phyloP scores from a whole-genome alignment of 2,329 filamentous ascomycete genomes.

The Orbilia blumenaviensis region DNA sequence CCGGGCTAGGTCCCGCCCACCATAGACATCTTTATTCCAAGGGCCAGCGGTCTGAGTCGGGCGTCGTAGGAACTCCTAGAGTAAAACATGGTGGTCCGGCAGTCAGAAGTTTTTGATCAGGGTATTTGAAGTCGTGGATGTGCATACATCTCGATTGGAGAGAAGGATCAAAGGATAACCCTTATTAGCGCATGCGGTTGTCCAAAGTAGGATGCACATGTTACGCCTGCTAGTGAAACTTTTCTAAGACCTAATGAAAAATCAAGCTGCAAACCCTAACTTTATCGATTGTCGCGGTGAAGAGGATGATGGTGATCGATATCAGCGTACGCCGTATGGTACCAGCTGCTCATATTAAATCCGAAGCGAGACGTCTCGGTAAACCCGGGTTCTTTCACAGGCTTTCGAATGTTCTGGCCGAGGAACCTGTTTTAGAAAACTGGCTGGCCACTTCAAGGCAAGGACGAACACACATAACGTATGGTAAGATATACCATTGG shows the following conservation, averaged over 20 bases:
- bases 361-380: conserved; percentile 17
- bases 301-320: neutral
- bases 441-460: no score
- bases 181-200: conserved; percentile 73
- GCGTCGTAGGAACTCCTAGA: conserved; percentile 45
- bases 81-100: neutral
- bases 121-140: neutral
- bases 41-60: conserved; percentile 48
- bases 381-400: conserved; percentile 39
- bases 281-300: neutral
- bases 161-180: conserved; percentile 75
- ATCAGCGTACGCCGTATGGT: neutral
- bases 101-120: neutral
- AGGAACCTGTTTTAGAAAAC: no score
- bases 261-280: neutral
- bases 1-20: conserved; percentile 46
- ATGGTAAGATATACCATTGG: no score
- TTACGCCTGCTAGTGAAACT: neutral
- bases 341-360: no score
- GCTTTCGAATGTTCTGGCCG: conserved; percentile 40
- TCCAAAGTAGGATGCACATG: conserved; percentile 82
- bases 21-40: conserved; percentile 24
- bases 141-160: conserved; percentile 74
- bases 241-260: neutral
- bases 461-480: no score